Conservation (phyloP, 371 early-diverging fungal genomes). For the Syncephalastrum racemosum region DNA sequence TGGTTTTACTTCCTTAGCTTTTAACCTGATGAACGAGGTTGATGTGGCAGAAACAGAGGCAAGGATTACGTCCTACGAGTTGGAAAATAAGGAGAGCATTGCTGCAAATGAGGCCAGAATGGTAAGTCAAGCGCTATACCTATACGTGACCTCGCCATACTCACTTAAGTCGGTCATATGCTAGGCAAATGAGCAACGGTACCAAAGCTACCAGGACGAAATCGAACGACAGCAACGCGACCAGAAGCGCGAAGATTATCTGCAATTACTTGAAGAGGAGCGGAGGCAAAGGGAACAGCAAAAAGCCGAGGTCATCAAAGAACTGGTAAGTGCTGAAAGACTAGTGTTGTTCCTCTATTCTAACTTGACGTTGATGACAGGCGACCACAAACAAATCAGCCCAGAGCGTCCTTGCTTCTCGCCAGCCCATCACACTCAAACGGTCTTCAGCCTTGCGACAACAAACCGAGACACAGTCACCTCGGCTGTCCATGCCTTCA, state of each 20-base stretch:
- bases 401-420: constrained; percentile 42
- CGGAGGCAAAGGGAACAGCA: constrained; percentile 43
- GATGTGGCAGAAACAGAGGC: constrained; percentile 84
- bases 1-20: constrained; percentile 53
- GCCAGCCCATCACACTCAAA: constrained; percentile 41
- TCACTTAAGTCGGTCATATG: not conserved
- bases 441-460: constrained; percentile 43
- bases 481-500: constrained; percentile 32
- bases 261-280: constrained; percentile 54
- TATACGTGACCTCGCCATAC: no score
- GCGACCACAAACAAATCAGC: constrained; percentile 53
- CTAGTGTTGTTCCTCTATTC: not conserved
- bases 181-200: constrained; percentile 49
- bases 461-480: constrained; percentile 17
- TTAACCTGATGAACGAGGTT: constrained; percentile 84
- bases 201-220: constrained; percentile 39
- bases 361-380: constrained; percentile 9
- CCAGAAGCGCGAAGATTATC: constrained; percentile 55
- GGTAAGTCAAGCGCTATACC: constrained; percentile 37
- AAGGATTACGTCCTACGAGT: constrained; percentile 73
- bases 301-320: constrained; percentile 50
- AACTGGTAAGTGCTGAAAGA: constrained; percentile 35
- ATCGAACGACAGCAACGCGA: constrained; percentile 48
- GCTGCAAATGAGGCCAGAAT: constrained; percentile 60
- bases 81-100: constrained; percentile 83